Percentiles rank a stretch among this genome's conserved stretches.
phyloP scores from a whole-genome alignment of 2,329 filamentous ascomycete genomes.

The Trichoderma harzianum region DNA sequence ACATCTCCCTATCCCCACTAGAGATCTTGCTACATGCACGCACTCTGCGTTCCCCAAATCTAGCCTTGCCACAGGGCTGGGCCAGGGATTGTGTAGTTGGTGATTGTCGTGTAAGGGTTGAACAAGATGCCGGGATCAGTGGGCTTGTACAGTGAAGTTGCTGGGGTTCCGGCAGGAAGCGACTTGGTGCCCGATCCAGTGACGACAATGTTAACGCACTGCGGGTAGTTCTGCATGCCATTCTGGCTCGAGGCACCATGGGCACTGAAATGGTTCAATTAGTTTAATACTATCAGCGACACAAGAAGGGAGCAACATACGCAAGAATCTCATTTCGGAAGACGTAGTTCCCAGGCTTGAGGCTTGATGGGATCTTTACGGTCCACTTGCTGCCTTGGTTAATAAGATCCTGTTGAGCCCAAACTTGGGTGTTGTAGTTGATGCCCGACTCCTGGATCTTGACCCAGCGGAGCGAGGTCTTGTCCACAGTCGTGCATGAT shows the following conservation, averaged over 20 bases:
- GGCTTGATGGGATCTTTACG: constrained; percentile 45
- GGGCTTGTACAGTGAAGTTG: constrained; percentile 37
- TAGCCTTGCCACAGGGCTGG: constrained; percentile 25
- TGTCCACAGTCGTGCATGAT: constrained; percentile 39
- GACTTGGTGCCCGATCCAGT: constrained; percentile 37
- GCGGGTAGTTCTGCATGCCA: constrained; percentile 51
- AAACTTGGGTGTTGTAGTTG: constrained; percentile 40
- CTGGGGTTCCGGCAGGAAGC: constrained; percentile 31
- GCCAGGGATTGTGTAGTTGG: constrained; percentile 34
- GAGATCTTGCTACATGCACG: background rate
- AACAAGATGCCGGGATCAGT: constrained; percentile 36
- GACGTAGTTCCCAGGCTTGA: constrained; percentile 52
- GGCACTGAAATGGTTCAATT: constrained; percentile 24
- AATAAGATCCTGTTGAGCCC: constrained; percentile 33
- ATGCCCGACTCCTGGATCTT: constrained; percentile 44
- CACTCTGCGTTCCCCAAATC: background rate
- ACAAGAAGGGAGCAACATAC: constrained; percentile 17
- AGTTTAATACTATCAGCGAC: background rate
- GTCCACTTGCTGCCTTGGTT: constrained; percentile 50
- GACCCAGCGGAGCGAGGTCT: constrained; percentile 43
- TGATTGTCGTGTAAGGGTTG: constrained; percentile 31
- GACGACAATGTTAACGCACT: constrained; percentile 50
- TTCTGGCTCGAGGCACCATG: constrained; percentile 43
- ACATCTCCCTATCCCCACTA: background rate
- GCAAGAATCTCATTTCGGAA: constrained; percentile 55